Percentiles rank a stretch among this genome's conserved stretches.
Conservation (phyloP, 2,329 filamentous ascomycete species). For the Xylariaceae sp. region DNA sequence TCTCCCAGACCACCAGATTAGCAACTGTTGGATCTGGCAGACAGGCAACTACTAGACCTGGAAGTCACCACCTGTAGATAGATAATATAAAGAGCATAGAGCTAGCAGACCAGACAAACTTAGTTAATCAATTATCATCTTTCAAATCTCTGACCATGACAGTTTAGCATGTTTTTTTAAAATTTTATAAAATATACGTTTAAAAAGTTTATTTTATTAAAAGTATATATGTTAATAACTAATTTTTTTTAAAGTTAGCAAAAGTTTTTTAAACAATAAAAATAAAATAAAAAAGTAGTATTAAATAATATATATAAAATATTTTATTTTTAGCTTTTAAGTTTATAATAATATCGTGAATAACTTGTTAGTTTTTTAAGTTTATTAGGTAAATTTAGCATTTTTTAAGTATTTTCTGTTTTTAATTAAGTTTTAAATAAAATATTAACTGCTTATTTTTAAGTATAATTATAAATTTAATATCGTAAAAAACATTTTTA, state of each 20-base stretch:
- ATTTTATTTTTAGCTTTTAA: no score
- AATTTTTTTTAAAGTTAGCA: neutral
- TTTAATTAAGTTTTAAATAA: constrained; percentile 1
- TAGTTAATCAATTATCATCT: no score
- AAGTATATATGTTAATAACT: neutral
- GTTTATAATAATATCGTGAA: constrained; percentile 1
- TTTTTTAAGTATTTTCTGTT: no score
- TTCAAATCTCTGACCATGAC: no score
- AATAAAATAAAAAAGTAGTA: neutral
- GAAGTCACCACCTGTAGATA: no score
- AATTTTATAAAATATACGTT: constrained; percentile 6
- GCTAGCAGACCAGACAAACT: no score
- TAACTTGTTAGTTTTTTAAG: neutral
- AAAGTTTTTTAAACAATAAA: constrained; percentile 5
- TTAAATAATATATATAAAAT: neutral
- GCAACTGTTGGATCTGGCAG: no score
- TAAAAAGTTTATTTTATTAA: constrained; percentile 7
- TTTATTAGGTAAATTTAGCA: constrained; percentile 3
- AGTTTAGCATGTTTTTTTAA: constrained; percentile 1
- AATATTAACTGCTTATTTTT: constrained; percentile 6
- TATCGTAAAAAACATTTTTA: constrained; percentile 4
- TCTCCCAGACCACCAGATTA: no score
- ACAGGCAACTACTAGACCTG: no score
- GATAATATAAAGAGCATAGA: no score
- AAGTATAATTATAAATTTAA: neutral